Evolutionary conservation across 1,284 basidiomycete species (phyloP).

Genomic region (Boletus mariae): DNA sequence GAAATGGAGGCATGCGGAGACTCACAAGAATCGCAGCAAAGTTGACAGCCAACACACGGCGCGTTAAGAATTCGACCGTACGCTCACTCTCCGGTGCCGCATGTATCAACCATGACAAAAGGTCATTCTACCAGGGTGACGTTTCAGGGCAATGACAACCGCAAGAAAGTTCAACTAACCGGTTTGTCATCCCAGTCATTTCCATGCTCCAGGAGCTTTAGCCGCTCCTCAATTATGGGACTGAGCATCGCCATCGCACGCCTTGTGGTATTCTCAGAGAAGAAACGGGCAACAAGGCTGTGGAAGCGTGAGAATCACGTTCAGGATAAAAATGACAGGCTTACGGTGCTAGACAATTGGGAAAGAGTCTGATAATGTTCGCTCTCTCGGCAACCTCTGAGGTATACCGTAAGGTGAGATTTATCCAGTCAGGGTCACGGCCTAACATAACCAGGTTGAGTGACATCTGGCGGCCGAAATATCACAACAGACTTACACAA

Average conservation of each 20-base stretch:
- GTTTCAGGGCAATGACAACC: conserved; percentile 17
- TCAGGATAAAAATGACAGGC: conserved; percentile 3
- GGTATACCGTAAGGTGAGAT: conserved; percentile 36
- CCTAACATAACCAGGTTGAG: conserved; percentile 26
- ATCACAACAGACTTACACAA: conserved; percentile 28
- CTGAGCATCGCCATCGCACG: conserved; percentile 27
- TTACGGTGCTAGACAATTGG: conserved; percentile 38
- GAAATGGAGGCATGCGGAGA: background rate
- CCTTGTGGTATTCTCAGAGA: background rate
- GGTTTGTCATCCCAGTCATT: conserved; percentile 38
- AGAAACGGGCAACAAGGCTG: conserved; percentile 5
- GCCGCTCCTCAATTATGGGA: conserved; percentile 38
- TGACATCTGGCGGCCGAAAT: background rate
- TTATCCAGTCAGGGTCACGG: conserved; percentile 35
- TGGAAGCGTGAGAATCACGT: background rate
- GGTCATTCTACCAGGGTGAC: background rate
- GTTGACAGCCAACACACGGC: conserved; percentile 35
- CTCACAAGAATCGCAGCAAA: conserved; percentile 39
- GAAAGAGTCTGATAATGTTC: conserved; percentile 34
- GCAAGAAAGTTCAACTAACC: conserved; percentile 20
- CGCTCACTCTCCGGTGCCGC: conserved; percentile 29
- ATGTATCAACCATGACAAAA: conserved; percentile 45
- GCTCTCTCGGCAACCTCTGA: conserved; percentile 33
- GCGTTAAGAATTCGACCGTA: conserved; percentile 29
- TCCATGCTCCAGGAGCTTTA: conserved; percentile 30